A percentile compares a stretch with the other conserved stretches of the same genome.
Evolutionary conservation across 2,329 filamentous ascomycete genomes (phyloP).

Genomic region (Fusarium tanahbumbuense): DNA sequence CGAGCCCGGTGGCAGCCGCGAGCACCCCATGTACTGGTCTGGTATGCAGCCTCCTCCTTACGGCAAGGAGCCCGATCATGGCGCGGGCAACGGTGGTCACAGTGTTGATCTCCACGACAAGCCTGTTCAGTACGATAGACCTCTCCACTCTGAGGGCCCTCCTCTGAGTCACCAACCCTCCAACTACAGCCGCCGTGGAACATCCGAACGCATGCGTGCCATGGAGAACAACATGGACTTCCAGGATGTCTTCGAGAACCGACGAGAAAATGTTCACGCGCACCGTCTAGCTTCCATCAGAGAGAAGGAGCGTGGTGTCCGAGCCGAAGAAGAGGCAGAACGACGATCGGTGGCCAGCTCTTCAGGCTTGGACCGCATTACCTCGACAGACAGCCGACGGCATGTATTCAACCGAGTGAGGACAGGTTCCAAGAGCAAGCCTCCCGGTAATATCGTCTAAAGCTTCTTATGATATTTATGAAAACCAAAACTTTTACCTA

Average conservation of each 20-base stretch:
- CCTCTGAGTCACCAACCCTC: conserved; percentile 29
- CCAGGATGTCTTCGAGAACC: conserved; percentile 60
- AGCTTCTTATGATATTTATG: conserved; percentile 32
- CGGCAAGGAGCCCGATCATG: conserved; percentile 44
- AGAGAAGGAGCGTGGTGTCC: conserved; percentile 52
- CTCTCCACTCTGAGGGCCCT: conserved; percentile 27
- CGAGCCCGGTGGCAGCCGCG: conserved; percentile 75
- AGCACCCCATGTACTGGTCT: conserved; percentile 71
- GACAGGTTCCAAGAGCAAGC: conserved; percentile 46
- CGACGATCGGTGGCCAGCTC: conserved; percentile 45
- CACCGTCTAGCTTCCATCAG: conserved; percentile 54
- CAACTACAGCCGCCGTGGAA: conserved; percentile 27
- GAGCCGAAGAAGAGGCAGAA: conserved; percentile 45
- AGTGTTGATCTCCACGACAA: conserved; percentile 25
- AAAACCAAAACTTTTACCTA: conserved; percentile 7
- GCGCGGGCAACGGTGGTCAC: not conserved
- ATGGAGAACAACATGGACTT: conserved; percentile 56
- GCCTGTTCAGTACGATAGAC: conserved; percentile 7
- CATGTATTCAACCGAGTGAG: conserved; percentile 49
- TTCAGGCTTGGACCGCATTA: conserved; percentile 44
- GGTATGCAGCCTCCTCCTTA: conserved; percentile 53
- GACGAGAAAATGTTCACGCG: conserved; percentile 52
- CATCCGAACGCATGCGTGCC: conserved; percentile 41
- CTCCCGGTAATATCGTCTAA: conserved; percentile 47
- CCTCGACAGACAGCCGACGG: conserved; percentile 44